phyloP scores from a whole-genome alignment of 2,329 filamentous ascomycete species.

The Penicillium palitans region DNA sequence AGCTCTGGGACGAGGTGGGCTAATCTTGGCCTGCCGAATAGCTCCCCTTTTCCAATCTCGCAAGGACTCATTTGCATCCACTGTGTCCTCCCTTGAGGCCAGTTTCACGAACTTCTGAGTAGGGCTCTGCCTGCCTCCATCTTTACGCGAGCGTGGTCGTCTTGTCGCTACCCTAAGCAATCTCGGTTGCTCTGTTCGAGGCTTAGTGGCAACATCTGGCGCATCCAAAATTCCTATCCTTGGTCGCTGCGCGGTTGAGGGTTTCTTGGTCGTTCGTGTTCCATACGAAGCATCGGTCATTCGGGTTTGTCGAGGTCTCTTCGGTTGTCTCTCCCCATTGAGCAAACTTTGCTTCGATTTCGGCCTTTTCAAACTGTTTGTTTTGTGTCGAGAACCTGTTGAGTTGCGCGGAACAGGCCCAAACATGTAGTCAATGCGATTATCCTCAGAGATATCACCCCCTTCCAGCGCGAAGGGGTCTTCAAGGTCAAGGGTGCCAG shows the following conservation, averaged over 20 bases:
- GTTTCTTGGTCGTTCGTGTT: constrained; percentile 25
- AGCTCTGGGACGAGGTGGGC: constrained; percentile 18
- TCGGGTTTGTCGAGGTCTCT: constrained; percentile 36
- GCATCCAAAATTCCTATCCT: constrained; percentile 55
- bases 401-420: constrained; percentile 31
- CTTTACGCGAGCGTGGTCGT: constrained; percentile 49
- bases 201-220: constrained; percentile 34
- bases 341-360: constrained; percentile 17
- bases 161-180: constrained; percentile 60
- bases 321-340: constrained; percentile 23
- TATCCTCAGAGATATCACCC: constrained; percentile 44
- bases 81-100: constrained; percentile 54
- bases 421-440: constrained; percentile 46
- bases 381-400: constrained; percentile 10
- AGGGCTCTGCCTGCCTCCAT: constrained; percentile 54
- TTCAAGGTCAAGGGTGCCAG: constrained; percentile 23
- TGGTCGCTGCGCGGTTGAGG: constrained; percentile 22
- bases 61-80: constrained; percentile 54
- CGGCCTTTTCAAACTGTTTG: constrained; percentile 18
- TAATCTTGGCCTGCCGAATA: constrained; percentile 34
- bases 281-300: constrained; percentile 37
- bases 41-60: constrained; percentile 53
- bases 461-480: constrained; percentile 26
- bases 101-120: constrained; percentile 54
- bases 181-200: constrained; percentile 44